These are phyloP conservation scores for Beta macrorhiza DNA, from an alignment of 179 eudicot genomes.

Conservation along the genomic window DNA sequence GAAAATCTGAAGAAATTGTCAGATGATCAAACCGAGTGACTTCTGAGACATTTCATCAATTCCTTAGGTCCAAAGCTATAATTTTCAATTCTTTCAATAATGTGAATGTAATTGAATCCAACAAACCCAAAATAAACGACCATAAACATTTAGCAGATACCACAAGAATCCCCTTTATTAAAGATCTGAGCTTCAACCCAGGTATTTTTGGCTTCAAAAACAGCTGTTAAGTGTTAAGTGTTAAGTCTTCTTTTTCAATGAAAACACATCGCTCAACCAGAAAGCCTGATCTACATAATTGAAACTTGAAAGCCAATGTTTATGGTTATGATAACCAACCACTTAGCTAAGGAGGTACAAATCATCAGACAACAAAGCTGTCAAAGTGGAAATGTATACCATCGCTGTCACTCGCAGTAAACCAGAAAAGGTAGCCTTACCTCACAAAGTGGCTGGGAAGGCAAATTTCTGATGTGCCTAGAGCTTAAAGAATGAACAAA, in stretches of 20 bases:
- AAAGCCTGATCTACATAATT: not conserved
- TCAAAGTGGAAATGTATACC: not conserved
- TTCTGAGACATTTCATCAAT: not conserved
- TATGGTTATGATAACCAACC: not conserved
- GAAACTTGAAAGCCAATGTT: not conserved
- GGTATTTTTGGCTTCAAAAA: no score
- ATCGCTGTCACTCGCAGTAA: not conserved
- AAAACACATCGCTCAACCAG: not conserved
- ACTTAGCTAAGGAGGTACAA: no score
- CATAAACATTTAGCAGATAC: not conserved
- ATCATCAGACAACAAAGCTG: not conserved
- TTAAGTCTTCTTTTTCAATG: no score
- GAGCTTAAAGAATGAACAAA: not conserved
- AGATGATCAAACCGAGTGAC: not conserved
- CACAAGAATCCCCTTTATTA: no score
- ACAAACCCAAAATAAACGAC: not conserved
- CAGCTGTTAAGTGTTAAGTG: no score
- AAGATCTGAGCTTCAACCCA: no score
- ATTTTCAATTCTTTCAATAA: not conserved
- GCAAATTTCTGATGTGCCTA: not conserved
- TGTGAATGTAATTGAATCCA: not conserved
- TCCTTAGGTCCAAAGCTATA: not conserved
- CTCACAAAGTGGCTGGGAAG: not conserved
- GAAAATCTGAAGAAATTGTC: not conserved
- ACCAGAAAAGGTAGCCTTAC: not conserved